phyloP scores from a whole-genome alignment of 441 rosid species.

The Bruguiera hainesii region DNA sequence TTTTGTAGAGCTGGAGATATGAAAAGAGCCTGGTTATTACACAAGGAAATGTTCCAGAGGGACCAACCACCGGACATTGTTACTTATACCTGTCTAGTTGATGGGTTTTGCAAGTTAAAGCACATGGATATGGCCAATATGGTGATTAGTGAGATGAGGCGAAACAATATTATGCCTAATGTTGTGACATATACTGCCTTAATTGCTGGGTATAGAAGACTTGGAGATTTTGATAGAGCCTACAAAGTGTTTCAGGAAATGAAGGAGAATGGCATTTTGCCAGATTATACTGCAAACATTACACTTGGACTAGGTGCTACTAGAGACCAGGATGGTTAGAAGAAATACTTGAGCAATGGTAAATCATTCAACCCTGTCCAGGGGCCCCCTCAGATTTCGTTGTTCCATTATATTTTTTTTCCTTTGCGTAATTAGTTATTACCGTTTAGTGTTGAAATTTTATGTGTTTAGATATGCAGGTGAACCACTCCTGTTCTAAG shows the following conservation, averaged over 20 bases:
- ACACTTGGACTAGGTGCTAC: slow-evolving; percentile 11
- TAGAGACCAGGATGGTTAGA: not conserved
- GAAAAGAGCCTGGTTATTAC: slow-evolving; percentile 38
- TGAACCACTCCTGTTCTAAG: too few relatives aligned
- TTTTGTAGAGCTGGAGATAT: slow-evolving; percentile 42
- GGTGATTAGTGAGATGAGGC: slow-evolving; percentile 42
- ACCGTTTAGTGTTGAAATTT: too few relatives aligned
- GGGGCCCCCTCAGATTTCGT: not conserved
- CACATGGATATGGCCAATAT: slow-evolving; percentile 41
- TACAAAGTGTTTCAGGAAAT: slow-evolving; percentile 38
- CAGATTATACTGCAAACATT: slow-evolving; percentile 24
- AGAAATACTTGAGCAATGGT: slow-evolving; percentile 24
- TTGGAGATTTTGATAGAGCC: slow-evolving; percentile 31
- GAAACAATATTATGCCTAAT: slow-evolving; percentile 35
- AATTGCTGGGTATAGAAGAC: slow-evolving; percentile 34
- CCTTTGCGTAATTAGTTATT: not conserved
- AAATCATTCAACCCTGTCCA: slow-evolving; percentile 2
- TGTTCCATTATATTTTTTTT: not conserved
- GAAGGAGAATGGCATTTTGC: slow-evolving; percentile 33
- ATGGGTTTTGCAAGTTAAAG: slow-evolving; percentile 41
- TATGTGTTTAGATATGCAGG: too few relatives aligned
- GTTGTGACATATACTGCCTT: slow-evolving; percentile 43
- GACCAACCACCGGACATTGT: slow-evolving; percentile 38
- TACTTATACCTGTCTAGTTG: slow-evolving; percentile 51
- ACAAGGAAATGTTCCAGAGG: slow-evolving; percentile 27